Evolutionary conservation across 2,329 filamentous ascomycete species (phyloP).

Genomic region (Neocucurbitaria cava): DNA sequence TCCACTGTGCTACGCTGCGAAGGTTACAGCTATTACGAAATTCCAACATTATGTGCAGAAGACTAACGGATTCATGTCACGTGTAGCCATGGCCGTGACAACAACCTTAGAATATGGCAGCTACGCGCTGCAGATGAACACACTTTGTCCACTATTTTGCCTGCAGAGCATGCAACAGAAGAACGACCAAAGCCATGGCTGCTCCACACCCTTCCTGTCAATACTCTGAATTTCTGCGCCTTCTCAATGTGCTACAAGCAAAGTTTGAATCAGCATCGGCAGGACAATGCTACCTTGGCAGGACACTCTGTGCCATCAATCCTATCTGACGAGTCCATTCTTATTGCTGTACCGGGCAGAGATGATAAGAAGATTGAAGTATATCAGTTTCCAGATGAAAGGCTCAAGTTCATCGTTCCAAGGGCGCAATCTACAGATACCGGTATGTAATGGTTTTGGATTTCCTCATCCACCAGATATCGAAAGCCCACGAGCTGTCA

Average conservation of each 20-base stretch:
- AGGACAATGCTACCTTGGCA: slow-evolving; percentile 3
- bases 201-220: slow-evolving; percentile 82
- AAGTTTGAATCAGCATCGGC: neutral
- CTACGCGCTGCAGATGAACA: slow-evolving; percentile 67
- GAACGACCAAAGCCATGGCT: slow-evolving; percentile 76
- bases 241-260: slow-evolving; percentile 67
- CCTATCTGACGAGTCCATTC: slow-evolving; percentile 48
- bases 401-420: slow-evolving; percentile 67
- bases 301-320: neutral
- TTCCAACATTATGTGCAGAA: neutral
- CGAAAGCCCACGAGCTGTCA: neutral
- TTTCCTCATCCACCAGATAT: neutral
- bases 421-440: slow-evolving; percentile 53
- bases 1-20: neutral
- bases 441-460: slow-evolving; percentile 32
- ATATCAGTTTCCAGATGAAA: slow-evolving; percentile 79
- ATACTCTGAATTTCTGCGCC: slow-evolving; percentile 93
- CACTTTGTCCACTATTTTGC: slow-evolving; percentile 70
- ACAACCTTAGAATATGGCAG: slow-evolving; percentile 86
- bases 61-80: slow-evolving; percentile 4
- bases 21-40: neutral
- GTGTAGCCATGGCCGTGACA: slow-evolving; percentile 84
- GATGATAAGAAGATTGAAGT: slow-evolving; percentile 72
- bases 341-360: slow-evolving; percentile 76
- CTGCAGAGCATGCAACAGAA: slow-evolving; percentile 66